A percentile compares a stretch with the other conserved stretches of the same genome.
Evolutionary conservation across 148 eudicot genomes (phyloP).

Genomic region (Chenopodium suecicum): DNA sequence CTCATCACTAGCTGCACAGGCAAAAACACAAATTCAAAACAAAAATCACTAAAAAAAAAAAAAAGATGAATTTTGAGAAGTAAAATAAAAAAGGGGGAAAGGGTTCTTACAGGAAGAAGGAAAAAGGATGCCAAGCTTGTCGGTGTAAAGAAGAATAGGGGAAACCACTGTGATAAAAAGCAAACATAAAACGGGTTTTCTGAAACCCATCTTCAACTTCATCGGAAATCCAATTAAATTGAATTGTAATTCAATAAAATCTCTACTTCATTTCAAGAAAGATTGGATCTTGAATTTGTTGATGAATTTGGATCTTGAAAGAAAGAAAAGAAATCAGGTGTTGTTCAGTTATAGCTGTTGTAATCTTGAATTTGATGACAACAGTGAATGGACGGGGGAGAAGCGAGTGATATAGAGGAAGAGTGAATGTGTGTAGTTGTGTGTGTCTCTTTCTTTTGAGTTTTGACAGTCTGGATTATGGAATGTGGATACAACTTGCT

Average conservation of each 20-base stretch:
- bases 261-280: not conserved
- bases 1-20: slow-evolving; percentile 42
- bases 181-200: slow-evolving; percentile 48
- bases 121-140: slow-evolving; percentile 36
- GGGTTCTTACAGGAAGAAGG: slow-evolving; percentile 39
- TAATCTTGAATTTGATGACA: not conserved
- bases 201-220: slow-evolving; percentile 40
- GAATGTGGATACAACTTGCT: too few relatives aligned
- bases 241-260: not conserved
- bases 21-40: not conserved
- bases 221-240: not conserved
- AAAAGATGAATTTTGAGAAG: too few relatives aligned
- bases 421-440: not conserved
- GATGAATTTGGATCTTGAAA: too few relatives aligned
- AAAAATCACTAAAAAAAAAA: too few relatives aligned
- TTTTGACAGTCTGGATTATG: too few relatives aligned
- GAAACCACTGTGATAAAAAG: slow-evolving; percentile 69
- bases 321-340: not conserved
- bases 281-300: not conserved
- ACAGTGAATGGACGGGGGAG: not conserved
- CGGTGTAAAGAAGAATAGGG: slow-evolving; percentile 76
- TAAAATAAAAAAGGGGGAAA: too few relatives aligned
- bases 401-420: not conserved
- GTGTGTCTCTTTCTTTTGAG: too few relatives aligned
- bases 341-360: not conserved